phyloP scores from a whole-genome alignment of 2,329 filamentous ascomycete species.

The Fusarium sp. region DNA sequence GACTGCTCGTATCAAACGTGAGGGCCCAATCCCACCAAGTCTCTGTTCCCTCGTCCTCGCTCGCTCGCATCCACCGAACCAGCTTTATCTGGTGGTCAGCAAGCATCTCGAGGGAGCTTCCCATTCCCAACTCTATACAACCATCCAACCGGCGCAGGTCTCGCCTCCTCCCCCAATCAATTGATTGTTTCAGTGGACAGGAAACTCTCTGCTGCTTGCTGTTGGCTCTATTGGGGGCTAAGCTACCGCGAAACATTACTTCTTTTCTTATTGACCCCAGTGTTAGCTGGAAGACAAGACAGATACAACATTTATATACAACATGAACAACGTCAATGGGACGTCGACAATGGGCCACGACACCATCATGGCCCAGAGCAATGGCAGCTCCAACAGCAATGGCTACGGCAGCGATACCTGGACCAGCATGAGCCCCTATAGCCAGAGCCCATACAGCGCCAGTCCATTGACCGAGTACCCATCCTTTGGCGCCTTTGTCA shows the following conservation, averaged over 20 bases:
- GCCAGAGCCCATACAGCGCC: slow-evolving; percentile 63
- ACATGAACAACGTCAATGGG: slow-evolving; percentile 50
- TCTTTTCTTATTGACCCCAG: slow-evolving; percentile 15
- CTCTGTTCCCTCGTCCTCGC: background rate
- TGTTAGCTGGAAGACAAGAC: slow-evolving; percentile 32
- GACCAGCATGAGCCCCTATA: slow-evolving; percentile 70
- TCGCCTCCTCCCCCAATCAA: background rate
- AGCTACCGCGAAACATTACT: background rate
- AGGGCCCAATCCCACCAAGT: slow-evolving; percentile 38
- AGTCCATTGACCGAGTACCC: slow-evolving; percentile 74
- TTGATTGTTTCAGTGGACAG: background rate
- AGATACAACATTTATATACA: slow-evolving; percentile 6
- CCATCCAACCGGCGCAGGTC: slow-evolving; percentile 11
- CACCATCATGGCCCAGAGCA: slow-evolving; percentile 44
- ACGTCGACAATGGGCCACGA: slow-evolving; percentile 47
- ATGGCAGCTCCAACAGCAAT: slow-evolving; percentile 12
- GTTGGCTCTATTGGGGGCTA: background rate
- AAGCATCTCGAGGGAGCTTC: slow-evolving; percentile 10
- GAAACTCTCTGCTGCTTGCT: slow-evolving; percentile 9
- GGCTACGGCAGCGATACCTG: slow-evolving; percentile 59
- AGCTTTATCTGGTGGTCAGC: slow-evolving; percentile 11
- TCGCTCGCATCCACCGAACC: background rate
- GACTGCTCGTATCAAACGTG: slow-evolving; percentile 34
- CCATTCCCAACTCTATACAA: background rate
- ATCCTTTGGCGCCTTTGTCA: slow-evolving; percentile 65